Conservation (phyloP, 139 green algal genomes). For the Desmodesmus armatus region DNA sequence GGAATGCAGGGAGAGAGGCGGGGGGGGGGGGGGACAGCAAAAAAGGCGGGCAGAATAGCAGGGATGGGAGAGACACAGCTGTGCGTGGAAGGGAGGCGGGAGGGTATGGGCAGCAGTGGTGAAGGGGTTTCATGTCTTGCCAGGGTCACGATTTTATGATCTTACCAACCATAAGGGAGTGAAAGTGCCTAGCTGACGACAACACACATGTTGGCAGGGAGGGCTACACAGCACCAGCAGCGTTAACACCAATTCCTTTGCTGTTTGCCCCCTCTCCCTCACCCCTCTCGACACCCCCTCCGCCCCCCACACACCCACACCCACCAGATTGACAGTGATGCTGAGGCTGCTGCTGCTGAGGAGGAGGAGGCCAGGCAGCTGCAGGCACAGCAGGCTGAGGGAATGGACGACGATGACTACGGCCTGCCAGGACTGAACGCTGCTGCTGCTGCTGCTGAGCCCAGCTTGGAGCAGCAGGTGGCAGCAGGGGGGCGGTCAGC, state of each 20-base stretch:
- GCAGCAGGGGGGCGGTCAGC: not conserved
- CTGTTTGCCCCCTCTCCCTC: too few species aligned
- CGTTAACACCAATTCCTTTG: too few species aligned
- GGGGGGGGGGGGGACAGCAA: not conserved
- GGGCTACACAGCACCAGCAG: too few species aligned
- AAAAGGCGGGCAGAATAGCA: not conserved
- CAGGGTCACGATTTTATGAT: too few species aligned
- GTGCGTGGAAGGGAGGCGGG: not conserved
- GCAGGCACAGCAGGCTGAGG: constrained; percentile 69
- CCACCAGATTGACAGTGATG: too few species aligned
- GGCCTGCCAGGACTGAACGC: constrained; percentile 53
- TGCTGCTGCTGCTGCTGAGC: constrained; percentile 46
- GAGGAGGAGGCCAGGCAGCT: constrained; percentile 79
- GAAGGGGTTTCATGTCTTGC: too few species aligned
- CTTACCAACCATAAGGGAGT: too few species aligned
- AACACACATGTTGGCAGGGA: too few species aligned
- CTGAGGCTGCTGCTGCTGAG: constrained; percentile 78
- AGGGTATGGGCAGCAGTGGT: too few species aligned
- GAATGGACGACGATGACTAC: constrained; percentile 76
- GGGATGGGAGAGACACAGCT: not conserved
- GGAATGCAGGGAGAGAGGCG: not conserved
- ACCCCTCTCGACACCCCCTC: too few species aligned
- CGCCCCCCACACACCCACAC: too few species aligned
- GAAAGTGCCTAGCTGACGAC: too few species aligned
- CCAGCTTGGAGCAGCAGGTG: constrained; percentile 42